phyloP scores from a whole-genome alignment of 371 early-diverging fungal genomes.

The Mortierella sp. region DNA sequence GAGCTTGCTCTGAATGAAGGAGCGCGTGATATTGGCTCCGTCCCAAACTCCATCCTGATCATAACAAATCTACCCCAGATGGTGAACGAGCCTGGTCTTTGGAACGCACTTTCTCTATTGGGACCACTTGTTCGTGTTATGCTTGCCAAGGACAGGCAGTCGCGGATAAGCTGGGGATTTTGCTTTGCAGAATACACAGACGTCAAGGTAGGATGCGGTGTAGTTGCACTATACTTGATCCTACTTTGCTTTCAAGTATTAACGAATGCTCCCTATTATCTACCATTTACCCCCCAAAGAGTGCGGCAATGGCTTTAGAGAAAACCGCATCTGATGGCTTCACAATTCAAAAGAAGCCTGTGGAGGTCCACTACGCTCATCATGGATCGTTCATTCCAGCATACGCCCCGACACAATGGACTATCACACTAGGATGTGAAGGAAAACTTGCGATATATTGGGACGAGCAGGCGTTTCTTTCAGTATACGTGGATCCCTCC shows the following conservation, averaged over 20 bases:
- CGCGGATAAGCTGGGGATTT: slow-evolving; percentile 37
- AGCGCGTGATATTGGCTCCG: slow-evolving; percentile 40
- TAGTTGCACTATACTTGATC: not conserved
- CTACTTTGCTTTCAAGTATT: too few relatives aligned
- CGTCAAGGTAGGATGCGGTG: slow-evolving; percentile 20
- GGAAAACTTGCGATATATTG: slow-evolving; percentile 38
- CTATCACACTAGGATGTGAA: slow-evolving; percentile 25
- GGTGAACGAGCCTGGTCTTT: slow-evolving; percentile 38
- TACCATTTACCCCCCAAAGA: slow-evolving; percentile 2
- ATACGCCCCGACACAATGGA: slow-evolving; percentile 47
- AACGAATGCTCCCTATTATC: not conserved
- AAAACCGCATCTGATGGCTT: slow-evolving; percentile 16
- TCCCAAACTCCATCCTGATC: slow-evolving; percentile 38
- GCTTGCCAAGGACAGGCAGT: slow-evolving; percentile 39
- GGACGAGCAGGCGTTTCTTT: slow-evolving; percentile 52
- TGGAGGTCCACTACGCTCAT: slow-evolving; percentile 42
- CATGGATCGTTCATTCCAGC: slow-evolving; percentile 48
- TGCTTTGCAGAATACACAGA: slow-evolving; percentile 42
- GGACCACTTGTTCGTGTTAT: slow-evolving; percentile 35
- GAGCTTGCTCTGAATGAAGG: slow-evolving; percentile 26
- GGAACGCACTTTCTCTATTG: slow-evolving; percentile 27
- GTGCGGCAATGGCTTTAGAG: slow-evolving; percentile 30
- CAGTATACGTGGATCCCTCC: slow-evolving; percentile 18
- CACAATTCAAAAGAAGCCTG: slow-evolving; percentile 22
- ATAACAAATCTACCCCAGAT: slow-evolving; percentile 27